Evolutionary conservation across 73 alveolate genomes (phyloP).

Genomic region (Paramecium sonneborni): DNA sequence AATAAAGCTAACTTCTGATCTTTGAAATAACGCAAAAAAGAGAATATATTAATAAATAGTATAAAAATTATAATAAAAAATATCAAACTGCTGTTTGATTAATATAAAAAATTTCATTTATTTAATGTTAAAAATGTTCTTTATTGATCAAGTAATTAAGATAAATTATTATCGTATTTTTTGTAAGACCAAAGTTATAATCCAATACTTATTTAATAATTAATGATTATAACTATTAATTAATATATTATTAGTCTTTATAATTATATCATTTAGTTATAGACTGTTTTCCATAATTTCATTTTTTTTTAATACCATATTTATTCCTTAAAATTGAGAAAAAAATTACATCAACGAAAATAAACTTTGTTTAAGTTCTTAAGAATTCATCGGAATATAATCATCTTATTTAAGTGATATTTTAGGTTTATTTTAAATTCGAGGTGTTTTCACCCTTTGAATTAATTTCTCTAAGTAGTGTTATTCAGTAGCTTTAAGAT

Average conservation of each 20-base stretch:
- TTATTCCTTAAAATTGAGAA: not conserved
- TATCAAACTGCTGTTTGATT: no score
- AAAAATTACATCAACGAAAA: not conserved
- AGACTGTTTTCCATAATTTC: not conserved
- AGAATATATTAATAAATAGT: no score
- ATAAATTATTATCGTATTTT: no score
- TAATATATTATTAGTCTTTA: not conserved
- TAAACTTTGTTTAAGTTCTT: not conserved
- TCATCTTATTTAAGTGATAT: not conserved
- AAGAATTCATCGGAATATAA: not conserved
- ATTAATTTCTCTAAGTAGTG: not conserved
- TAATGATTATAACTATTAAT: no score
- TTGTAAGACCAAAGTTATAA: no score
- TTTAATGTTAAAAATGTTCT: no score
- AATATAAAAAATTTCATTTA: no score
- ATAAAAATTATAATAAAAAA: no score
- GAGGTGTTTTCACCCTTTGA: not conserved
- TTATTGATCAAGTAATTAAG: no score
- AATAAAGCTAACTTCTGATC: no score
- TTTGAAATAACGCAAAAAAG: no score
- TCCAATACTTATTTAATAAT: no score
- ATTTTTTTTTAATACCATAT: not conserved
- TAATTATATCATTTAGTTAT: not conserved
- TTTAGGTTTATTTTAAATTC: not conserved
- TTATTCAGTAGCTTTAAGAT: not conserved